Conservation (phyloP, 441 rosid species). For the Aquilaria agallochum region DNA sequence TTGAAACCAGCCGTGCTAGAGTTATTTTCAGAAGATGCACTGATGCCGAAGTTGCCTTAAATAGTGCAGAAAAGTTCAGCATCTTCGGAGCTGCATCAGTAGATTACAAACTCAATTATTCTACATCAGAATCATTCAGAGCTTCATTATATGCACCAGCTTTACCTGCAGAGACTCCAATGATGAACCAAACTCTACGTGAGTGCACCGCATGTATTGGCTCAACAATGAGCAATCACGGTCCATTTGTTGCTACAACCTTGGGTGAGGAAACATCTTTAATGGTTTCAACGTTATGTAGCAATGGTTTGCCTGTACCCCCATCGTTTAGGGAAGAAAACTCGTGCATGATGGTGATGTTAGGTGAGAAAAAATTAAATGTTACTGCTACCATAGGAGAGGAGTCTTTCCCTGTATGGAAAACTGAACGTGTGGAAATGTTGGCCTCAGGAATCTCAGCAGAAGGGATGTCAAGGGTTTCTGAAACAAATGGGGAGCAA, state of each 20-base stretch:
- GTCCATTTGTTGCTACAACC: slow-evolving; percentile 23
- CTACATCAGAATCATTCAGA: slow-evolving; percentile 64
- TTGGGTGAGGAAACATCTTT: slow-evolving; percentile 16
- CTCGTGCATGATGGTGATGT: slow-evolving; percentile 18
- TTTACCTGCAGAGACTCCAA: slow-evolving; percentile 19
- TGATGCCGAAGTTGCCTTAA: slow-evolving; percentile 86
- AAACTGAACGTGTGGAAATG: neutral
- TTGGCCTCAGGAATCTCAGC: too few species aligned
- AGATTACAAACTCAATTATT: slow-evolving; percentile 68
- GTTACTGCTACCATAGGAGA: slow-evolving; percentile 31
- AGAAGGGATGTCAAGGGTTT: too few species aligned
- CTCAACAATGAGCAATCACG: slow-evolving; percentile 6
- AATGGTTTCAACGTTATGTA: slow-evolving; percentile 7
- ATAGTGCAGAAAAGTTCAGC: slow-evolving; percentile 76
- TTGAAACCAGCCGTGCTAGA: slow-evolving; percentile 73
- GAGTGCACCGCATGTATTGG: slow-evolving; percentile 6
- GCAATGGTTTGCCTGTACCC: slow-evolving; percentile 25
- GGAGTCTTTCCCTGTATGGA: slow-evolving; percentile 35
- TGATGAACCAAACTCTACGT: slow-evolving; percentile 19
- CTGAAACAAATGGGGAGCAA: neutral
- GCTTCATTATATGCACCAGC: slow-evolving; percentile 31
- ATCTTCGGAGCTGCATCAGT: slow-evolving; percentile 51
- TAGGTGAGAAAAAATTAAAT: slow-evolving; percentile 12
- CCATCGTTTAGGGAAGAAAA: slow-evolving; percentile 44
- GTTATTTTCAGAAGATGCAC: slow-evolving; percentile 72